Evolutionary conservation across 495 filamentous ascomycete species (phyloP).

Genomic region (Tuber melanosporum): DNA sequence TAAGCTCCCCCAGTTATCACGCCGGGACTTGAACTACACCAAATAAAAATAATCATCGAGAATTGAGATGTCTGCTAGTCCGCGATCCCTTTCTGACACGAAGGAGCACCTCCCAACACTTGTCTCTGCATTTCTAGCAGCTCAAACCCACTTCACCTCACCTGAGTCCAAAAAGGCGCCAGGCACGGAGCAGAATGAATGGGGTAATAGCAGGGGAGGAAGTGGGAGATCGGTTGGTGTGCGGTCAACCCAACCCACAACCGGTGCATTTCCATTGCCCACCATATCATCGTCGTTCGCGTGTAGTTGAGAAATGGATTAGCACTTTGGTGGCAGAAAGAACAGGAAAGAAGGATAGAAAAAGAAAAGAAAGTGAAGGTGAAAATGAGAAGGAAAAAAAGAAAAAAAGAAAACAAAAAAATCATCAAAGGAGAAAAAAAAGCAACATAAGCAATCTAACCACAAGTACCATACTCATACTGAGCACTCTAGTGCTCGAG

Average conservation of each 20-base stretch:
- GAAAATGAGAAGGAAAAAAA: neutral
- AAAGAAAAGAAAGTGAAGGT: neutral
- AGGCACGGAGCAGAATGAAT: conserved; percentile 3
- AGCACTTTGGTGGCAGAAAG: neutral
- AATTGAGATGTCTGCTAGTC: neutral
- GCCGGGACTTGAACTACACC: neutral
- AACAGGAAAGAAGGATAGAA: neutral
- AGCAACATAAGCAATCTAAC: neutral
- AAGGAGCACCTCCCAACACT: conserved; percentile 4
- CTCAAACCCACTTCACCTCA: neutral
- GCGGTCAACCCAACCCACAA: conserved; percentile 2
- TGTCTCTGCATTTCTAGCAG: conserved; percentile 1
- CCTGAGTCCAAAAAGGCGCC: neutral
- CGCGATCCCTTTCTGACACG: neutral
- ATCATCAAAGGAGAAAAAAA: neutral
- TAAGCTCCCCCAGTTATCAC: neutral
- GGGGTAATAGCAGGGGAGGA: neutral
- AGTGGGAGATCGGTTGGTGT: conserved; percentile 4
- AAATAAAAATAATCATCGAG: conserved; percentile 2
- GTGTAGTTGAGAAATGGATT: conserved; percentile 3
- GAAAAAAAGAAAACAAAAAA: neutral
- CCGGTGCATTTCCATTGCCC: conserved; percentile 3
- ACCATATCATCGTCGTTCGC: conserved; percentile 6
- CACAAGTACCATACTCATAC: neutral
- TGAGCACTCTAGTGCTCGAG: no score